Conservation (phyloP, 2,329 filamentous ascomycete species). For the Aspergillus texensis region DNA sequence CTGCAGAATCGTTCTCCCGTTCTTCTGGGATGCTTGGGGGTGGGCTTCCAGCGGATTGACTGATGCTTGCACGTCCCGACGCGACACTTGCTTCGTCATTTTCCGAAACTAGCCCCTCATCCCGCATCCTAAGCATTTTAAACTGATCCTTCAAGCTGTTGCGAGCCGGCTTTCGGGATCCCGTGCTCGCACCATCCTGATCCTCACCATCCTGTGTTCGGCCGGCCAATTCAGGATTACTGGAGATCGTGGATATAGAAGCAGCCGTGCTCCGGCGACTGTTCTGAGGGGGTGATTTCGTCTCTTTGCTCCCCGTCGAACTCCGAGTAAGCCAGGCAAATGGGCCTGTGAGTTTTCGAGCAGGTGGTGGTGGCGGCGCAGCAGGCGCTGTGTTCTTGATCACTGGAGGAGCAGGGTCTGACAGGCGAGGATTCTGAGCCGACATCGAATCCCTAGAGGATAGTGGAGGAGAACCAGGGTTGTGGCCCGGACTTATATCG, state of each 20-base stretch:
- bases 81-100: slow-evolving; percentile 58
- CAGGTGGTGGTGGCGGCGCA: slow-evolving; percentile 43
- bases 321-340: slow-evolving; percentile 81
- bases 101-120: slow-evolving; percentile 65
- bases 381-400: slow-evolving; percentile 41
- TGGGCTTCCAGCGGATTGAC: slow-evolving; percentile 51
- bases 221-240: slow-evolving; percentile 77
- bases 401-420: slow-evolving; percentile 62
- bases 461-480: slow-evolving; percentile 29
- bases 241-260: slow-evolving; percentile 75
- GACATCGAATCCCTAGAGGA: slow-evolving; percentile 37
- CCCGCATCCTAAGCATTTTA: slow-evolving; percentile 73
- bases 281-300: slow-evolving; percentile 54
- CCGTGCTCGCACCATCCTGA: slow-evolving; percentile 49
- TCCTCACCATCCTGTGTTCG: slow-evolving; percentile 71
- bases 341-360: slow-evolving; percentile 80
- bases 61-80: slow-evolving; percentile 45
- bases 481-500: slow-evolving; percentile 28
- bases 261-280: slow-evolving; percentile 74
- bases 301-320: slow-evolving; percentile 57
- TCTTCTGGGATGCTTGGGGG: slow-evolving; percentile 52
- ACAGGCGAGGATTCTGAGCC: slow-evolving; percentile 35
- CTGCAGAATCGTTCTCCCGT: slow-evolving; percentile 42
- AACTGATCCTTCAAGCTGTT: slow-evolving; percentile 77
- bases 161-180: slow-evolving; percentile 53